Base-by-base conservation (phyloP, 805 yeast genomes). In the Candida wancherniae region DNA sequence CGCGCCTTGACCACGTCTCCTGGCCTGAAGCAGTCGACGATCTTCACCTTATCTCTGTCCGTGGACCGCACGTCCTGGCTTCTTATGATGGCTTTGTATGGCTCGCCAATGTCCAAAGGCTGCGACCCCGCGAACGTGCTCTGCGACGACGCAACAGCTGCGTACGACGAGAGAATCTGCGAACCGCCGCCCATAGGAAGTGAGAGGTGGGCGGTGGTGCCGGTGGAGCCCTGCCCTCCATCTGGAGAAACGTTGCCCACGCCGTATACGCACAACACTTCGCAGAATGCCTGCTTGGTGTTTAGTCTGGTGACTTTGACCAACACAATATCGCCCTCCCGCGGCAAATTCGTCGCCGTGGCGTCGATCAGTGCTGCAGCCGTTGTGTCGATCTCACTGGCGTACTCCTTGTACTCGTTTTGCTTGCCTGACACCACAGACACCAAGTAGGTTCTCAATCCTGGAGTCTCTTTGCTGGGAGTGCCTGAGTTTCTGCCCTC, bases 1-100 rank as follows among this genome's bases (percentile, higher is more conserved):
- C 71, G 65, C 0, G 95, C 96, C 39, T 95, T 69, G 3, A 92
- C 84, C 31, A 92, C 75, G 57, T 92, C 99, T 10, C 97, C 97
- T 0, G 97, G 97, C 45, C 73, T 73, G 59, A 80, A 92, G 51
- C 87, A 71, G 12, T 84, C 84, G 35, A 75, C 71, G 19, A 90
- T 70, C 48, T 81, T 80, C 19, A 87, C 88, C 48, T 76, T 75
- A 52, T 92, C 98, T 49, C 95, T 69, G 44, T 92, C 96, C 0
- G 96, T 85, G 13, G 90, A 80, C 38, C 97, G 69, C 2, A 92
- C 77, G 57, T 92, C 98, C 56, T 86, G 94, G 2, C 83, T 67
- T 48, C 97, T 66, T 27, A 88, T 80, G 6, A 86, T 68, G 0
- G 94, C 97, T 47, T 82, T 85, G 61, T 84, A 88, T 14, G 83